phyloP scores from a whole-genome alignment of 2,329 filamentous ascomycete genomes.

The Pestalotiopsis sp. region DNA sequence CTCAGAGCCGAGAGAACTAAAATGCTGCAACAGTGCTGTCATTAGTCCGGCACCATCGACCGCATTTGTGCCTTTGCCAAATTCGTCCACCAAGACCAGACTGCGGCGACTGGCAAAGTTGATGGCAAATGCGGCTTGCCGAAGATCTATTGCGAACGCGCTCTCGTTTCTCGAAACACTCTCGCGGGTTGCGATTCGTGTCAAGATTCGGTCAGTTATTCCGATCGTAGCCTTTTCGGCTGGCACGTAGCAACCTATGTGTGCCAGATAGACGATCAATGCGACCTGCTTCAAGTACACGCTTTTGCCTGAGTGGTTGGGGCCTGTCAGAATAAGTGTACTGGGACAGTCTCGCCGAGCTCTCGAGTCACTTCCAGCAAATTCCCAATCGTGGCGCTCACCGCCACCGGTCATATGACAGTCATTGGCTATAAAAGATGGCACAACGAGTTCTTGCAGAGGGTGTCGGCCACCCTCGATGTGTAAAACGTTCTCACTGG shows the following conservation, averaged over 20 bases:
- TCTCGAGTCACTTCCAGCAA: constrained; percentile 4
- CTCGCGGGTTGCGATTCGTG: constrained; percentile 76
- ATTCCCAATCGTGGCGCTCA: constrained; percentile 28
- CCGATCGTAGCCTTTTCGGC: constrained; percentile 77
- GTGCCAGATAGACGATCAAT: constrained; percentile 87
- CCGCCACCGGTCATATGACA: constrained; percentile 67
- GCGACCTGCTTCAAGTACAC: constrained; percentile 94
- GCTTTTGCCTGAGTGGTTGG: constrained; percentile 96
- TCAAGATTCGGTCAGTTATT: constrained; percentile 89
- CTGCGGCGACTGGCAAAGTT: constrained; percentile 75
- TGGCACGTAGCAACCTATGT: constrained; percentile 90
- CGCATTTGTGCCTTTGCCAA: constrained; percentile 66
- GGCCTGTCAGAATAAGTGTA: constrained; percentile 83
- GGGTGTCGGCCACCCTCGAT: constrained; percentile 84
- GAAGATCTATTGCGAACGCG: constrained; percentile 76
- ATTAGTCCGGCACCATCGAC: constrained; percentile 62
- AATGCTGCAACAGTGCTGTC: constrained; percentile 58
- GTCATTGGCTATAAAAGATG: constrained; percentile 82
- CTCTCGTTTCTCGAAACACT: constrained; percentile 61
- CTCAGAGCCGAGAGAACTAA: constrained; percentile 45
- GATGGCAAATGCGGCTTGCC: constrained; percentile 79
- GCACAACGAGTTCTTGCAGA: constrained; percentile 80
- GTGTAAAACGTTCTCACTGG: constrained; percentile 66
- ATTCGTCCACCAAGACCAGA: constrained; percentile 90
- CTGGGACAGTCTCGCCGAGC: constrained; percentile 47